A percentile compares a stretch with the other conserved stretches of the same genome.
Evolutionary conservation across 2,329 filamentous ascomycete genomes (phyloP).

Genomic region (Cladophialophora psammophila): DNA sequence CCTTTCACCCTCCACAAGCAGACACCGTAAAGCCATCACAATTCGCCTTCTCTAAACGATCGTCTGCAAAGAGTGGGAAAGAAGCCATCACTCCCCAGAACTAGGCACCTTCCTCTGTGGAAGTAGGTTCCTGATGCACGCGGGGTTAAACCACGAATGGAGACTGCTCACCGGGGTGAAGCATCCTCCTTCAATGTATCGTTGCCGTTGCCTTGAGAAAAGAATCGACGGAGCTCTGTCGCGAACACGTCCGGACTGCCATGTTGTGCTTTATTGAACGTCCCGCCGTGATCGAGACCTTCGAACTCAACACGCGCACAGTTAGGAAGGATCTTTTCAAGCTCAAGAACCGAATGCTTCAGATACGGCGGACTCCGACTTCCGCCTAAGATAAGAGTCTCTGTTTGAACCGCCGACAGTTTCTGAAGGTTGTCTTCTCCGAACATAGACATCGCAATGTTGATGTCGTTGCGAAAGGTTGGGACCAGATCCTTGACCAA

Average conservation of each 20-base stretch:
- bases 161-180: background rate
- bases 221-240: constrained; percentile 22
- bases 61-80: background rate
- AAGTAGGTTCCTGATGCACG: background rate
- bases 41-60: background rate
- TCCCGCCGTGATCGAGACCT: constrained; percentile 26
- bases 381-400: constrained; percentile 24
- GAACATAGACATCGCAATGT: constrained; percentile 18
- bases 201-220: constrained; percentile 14
- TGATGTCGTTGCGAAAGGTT: constrained; percentile 24
- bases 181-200: background rate
- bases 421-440: constrained; percentile 21
- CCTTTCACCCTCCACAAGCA: too few relatives aligned
- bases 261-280: constrained; percentile 21
- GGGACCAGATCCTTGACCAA: constrained; percentile 22
- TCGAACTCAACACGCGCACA: constrained; percentile 14
- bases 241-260: constrained; percentile 28
- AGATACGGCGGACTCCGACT: constrained; percentile 23
- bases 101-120: background rate
- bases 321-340: constrained; percentile 20
- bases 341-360: constrained; percentile 24
- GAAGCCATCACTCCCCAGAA: background rate
- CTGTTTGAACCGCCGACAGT: constrained; percentile 16
- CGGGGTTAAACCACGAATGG: background rate
- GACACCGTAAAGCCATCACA: too few relatives aligned